Percentiles rank a stretch among this genome's conserved stretches.
Evolutionary conservation across 495 filamentous ascomycete species (phyloP).

Genomic region (Neurospora sp.): DNA sequence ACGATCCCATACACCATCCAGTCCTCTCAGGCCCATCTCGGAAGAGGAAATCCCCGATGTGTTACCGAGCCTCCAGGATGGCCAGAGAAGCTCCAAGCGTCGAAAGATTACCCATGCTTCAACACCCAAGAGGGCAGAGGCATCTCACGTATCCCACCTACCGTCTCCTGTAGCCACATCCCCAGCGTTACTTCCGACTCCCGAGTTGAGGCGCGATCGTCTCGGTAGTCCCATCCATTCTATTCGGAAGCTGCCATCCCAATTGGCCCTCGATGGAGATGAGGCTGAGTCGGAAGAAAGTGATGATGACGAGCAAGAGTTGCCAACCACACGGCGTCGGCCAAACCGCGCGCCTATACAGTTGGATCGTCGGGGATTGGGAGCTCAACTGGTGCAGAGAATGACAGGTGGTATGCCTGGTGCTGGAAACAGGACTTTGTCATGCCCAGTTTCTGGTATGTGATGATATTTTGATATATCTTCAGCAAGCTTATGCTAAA

Average conservation of each 20-base stretch:
- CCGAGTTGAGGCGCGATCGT: slow-evolving; percentile 12
- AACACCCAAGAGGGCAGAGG: slow-evolving; percentile 8
- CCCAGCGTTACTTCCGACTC: slow-evolving; percentile 14
- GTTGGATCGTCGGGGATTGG: slow-evolving; percentile 28
- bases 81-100: slow-evolving; percentile 23
- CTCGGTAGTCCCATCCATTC: slow-evolving; percentile 30
- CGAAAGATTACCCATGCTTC: slow-evolving; percentile 26
- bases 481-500: background rate
- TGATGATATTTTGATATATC: background rate
- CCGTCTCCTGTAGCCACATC: slow-evolving; percentile 19
- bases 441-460: slow-evolving; percentile 27
- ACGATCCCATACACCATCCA: slow-evolving; percentile 40
- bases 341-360: slow-evolving; percentile 18
- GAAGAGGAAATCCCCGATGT: slow-evolving; percentile 22
- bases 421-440: slow-evolving; percentile 21
- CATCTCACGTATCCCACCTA: slow-evolving; percentile 9
- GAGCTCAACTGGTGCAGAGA: slow-evolving; percentile 32
- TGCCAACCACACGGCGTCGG: background rate
- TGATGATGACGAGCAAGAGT: slow-evolving; percentile 8
- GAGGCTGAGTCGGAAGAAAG: background rate
- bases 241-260: slow-evolving; percentile 8
- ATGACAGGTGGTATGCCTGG: slow-evolving; percentile 28
- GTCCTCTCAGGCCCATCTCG: slow-evolving; percentile 30
- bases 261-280: background rate
- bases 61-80: slow-evolving; percentile 12